A percentile compares a stretch with the other conserved stretches of the same genome.
Conservation (phyloP, 2,329 filamentous ascomycete genomes). For the Claviceps sp. region DNA sequence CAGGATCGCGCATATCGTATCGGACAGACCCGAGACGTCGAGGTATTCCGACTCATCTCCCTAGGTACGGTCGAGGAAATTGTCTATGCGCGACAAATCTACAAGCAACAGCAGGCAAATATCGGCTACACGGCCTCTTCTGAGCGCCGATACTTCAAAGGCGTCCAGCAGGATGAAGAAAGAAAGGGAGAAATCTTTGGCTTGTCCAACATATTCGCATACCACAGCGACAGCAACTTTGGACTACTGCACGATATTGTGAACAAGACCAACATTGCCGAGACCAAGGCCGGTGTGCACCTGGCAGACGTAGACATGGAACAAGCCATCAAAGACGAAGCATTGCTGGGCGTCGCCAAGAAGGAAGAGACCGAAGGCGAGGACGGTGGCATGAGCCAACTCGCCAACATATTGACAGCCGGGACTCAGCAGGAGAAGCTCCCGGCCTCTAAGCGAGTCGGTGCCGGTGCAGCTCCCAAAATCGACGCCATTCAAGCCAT, state of each 20-base stretch:
- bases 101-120: constrained; percentile 98
- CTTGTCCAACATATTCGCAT: constrained; percentile 72
- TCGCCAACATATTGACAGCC: constrained; percentile 42
- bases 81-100: constrained; percentile 91
- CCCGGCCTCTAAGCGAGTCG: constrained; percentile 20
- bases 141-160: constrained; percentile 89
- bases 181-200: constrained; percentile 94
- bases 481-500: constrained; percentile 81
- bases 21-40: constrained; percentile 82
- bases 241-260: constrained; percentile 87
- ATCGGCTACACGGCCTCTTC: constrained; percentile 90
- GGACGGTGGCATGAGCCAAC: constrained; percentile 56
- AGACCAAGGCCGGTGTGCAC: constrained; percentile 72
- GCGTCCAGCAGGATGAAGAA: constrained; percentile 70
- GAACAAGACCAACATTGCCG: constrained; percentile 95
- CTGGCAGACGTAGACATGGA: constrained; percentile 66
- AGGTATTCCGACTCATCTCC: constrained; percentile 85
- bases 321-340: constrained; percentile 41
- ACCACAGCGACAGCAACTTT: constrained; percentile 61
- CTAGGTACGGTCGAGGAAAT: constrained; percentile 94
- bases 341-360: constrained; percentile 28
- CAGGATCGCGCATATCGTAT: constrained; percentile 96
- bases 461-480: constrained; percentile 24
- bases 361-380: constrained; percentile 40
- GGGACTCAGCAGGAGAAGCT: constrained; percentile 30